Percentiles rank a stretch among this genome's conserved stretches.
phyloP scores from a whole-genome alignment of 495 filamentous ascomycete genomes.

The Eremomyces bilateralis region DNA sequence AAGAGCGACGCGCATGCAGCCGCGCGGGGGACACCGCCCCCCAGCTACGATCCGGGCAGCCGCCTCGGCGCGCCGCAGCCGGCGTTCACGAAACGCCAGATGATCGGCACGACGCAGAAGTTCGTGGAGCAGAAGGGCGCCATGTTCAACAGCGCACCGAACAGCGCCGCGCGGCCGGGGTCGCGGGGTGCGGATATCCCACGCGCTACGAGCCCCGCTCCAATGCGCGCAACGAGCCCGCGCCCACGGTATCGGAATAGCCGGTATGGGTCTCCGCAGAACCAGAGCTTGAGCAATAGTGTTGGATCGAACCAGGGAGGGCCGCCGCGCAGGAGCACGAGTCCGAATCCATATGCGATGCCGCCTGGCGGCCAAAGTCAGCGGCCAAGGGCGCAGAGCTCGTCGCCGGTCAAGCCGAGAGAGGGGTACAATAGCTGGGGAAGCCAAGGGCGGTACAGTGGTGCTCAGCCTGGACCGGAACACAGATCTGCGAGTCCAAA shows the following conservation, averaged over 20 bases:
- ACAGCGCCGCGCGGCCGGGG: conserved; percentile 5
- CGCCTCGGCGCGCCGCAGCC: conserved; percentile 77
- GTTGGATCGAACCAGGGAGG: no score
- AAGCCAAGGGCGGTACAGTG: not conserved
- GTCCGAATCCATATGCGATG: conserved; percentile 12
- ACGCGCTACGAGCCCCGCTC: conserved; percentile 16
- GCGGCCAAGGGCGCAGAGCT: conserved; percentile 19
- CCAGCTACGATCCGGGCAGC: conserved; percentile 57
- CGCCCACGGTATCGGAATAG: no score
- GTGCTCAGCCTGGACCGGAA: no score
- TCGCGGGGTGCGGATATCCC: conserved; percentile 1
- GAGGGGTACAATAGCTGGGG: conserved; percentile 23
- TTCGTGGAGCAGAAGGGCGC: conserved; percentile 42
- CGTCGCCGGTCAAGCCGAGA: conserved; percentile 29
- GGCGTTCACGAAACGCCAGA: conserved; percentile 74
- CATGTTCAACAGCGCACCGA: conserved; percentile 1
- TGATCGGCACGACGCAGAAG: conserved; percentile 79
- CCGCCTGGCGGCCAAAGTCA: conserved; percentile 3
- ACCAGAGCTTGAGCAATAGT: no score
- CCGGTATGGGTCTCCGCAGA: no score
- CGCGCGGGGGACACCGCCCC: conserved; percentile 51
- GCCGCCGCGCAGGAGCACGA: no score
- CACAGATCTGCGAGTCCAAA: no score
- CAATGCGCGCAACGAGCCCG: conserved; percentile 19
- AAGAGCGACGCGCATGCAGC: conserved; percentile 24